Conservation (phyloP, 2,329 filamentous ascomycete genomes). For the Sporothrix protearum region DNA sequence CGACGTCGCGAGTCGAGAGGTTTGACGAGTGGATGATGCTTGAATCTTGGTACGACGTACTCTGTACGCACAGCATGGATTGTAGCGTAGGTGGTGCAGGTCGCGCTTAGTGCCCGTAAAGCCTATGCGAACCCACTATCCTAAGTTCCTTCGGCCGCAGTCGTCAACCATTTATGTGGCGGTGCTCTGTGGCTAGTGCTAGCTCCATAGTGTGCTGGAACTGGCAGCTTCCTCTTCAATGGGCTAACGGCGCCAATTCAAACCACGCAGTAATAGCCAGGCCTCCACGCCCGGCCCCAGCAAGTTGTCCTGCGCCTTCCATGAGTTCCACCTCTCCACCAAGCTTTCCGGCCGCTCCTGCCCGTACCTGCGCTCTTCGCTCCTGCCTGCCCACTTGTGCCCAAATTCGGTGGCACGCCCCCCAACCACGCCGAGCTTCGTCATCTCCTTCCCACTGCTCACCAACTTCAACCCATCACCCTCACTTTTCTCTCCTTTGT, state of each 20-base stretch:
- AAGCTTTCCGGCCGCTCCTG: background rate
- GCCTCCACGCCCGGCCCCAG: background rate
- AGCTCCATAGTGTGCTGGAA: background rate
- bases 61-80: background rate
- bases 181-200: conserved; percentile 6
- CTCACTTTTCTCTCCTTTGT: conserved; percentile 5
- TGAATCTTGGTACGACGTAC: background rate
- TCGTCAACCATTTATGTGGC: background rate
- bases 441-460: conserved; percentile 22
- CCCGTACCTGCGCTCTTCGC: background rate
- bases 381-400: conserved; percentile 12
- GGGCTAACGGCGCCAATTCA: conserved; percentile 10
- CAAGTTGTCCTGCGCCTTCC: conserved; percentile 9
- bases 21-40: background rate
- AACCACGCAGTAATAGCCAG: background rate
- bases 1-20: background rate
- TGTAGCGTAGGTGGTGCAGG: background rate
- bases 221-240: conserved; percentile 1
- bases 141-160: background rate
- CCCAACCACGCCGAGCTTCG: conserved; percentile 25
- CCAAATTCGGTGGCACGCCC: conserved; percentile 8
- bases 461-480: conserved; percentile 15
- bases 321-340: background rate
- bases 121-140: background rate
- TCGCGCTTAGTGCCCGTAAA: background rate